These are phyloP conservation scores for Turritis glabra DNA, from an alignment of 345 rosid species.

Conservation along the genomic window DNA sequence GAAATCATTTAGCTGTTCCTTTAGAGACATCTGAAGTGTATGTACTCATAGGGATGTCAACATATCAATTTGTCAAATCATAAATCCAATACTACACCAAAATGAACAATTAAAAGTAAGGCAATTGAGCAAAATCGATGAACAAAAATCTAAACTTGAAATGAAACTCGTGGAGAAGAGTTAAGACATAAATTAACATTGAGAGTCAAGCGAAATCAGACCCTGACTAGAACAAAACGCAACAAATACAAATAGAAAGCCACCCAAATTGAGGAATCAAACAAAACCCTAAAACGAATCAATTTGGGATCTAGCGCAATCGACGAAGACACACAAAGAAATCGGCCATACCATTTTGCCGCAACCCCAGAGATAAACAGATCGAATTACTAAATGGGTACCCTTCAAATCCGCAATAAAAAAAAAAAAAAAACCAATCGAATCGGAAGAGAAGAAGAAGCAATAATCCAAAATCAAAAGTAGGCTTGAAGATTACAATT, in stretches of 20 bases:
- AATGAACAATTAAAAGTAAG: neutral
- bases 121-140: neutral
- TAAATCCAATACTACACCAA: neutral
- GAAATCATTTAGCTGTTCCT: too few relatives aligned
- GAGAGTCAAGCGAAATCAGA: constrained; percentile 4
- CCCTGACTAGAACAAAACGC: neutral
- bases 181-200: constrained; percentile 11
- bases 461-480: too few relatives aligned
- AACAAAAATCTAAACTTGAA: constrained; percentile 6
- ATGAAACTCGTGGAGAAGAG: neutral
- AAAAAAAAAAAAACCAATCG: too few relatives aligned
- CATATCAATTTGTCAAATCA: neutral
- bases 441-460: too few relatives aligned
- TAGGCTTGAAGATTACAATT: too few relatives aligned
- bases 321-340: neutral
- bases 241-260: constrained; percentile 7
- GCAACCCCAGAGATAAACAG: too few relatives aligned
- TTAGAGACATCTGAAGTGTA: too few relatives aligned
- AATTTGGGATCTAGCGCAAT: constrained; percentile 23
- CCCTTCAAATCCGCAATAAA: too few relatives aligned
- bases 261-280: constrained; percentile 12
- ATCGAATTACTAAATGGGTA: too few relatives aligned
- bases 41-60: too few relatives aligned
- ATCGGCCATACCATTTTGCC: too few relatives aligned
- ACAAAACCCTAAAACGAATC: constrained; percentile 23